Base-by-base conservation (phyloP, 2,329 filamentous ascomycete genomes). In the Diplodia mutila region DNA sequence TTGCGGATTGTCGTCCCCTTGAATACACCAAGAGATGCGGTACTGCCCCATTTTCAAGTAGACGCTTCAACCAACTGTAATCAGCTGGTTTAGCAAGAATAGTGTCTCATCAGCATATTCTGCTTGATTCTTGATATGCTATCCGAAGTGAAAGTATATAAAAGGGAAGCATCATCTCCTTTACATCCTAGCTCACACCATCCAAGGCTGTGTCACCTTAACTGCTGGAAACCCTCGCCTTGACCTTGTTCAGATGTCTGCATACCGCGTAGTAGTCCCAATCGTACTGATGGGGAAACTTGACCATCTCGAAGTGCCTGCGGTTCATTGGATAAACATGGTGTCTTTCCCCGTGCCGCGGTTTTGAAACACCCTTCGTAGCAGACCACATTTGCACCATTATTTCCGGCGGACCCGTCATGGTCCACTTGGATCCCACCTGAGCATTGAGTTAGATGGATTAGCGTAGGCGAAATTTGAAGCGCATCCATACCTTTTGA, bases 391-490 rank as follows among this genome's bases (percentile, higher is more conserved):
- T 2, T 18, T 52, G 25, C 4, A 52, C 49, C 2, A 52, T 21
- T 7, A n/a, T 1, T n/a, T 2, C 2, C 11, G 5, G 11, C 23
- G 49, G 4, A 4, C 49, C 49, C 25, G 49, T 27, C 25, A 27
- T 29, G 7, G 21, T 29, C 49, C 49, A 27, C 8, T n/a, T 4
- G 4, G 49, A 27, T 3, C 5, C 21, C 2, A 16, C 4, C 49
- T 52, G 23, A 29, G n/a, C 23, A 27, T 52, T 34, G 8, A 14
- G 1, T 52, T 16, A 27, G 25, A 52, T 14, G 3, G 12, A 27
- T 16, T 16, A 11, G 0, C 2, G 3, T 11, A 34, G 32, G 8
- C 2, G 29, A 4, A 12, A 16, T 12, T 1, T 6, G 0, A 25
- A 52, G 4, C 1, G 2, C 2, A 21, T 18, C 4, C 23, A 52